Evolutionary conservation across 2,329 filamentous ascomycete genomes (phyloP).

Genomic region (Tolypocladium capitatum): DNA sequence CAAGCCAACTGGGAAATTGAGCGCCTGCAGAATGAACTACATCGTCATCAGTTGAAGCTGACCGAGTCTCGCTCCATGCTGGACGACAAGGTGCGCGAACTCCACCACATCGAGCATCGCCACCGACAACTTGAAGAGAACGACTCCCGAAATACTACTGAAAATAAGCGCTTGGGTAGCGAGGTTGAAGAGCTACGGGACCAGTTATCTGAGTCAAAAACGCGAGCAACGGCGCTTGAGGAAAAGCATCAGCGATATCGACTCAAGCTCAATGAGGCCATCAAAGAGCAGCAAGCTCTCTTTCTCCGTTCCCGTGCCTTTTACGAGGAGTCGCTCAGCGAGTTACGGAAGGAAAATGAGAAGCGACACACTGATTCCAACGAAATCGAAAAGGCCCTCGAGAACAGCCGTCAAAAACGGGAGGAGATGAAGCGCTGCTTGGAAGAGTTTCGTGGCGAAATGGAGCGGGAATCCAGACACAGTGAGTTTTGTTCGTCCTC

Average conservation of each 20-base stretch:
- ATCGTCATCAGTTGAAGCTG: constrained; percentile 8
- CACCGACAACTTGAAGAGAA: constrained; percentile 13
- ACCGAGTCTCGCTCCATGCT: constrained; percentile 3
- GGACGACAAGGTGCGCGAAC: constrained; percentile 9
- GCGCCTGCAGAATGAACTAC: constrained; percentile 12
- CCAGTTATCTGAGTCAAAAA: constrained; percentile 12
- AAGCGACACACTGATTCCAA: constrained; percentile 9
- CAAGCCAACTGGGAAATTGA: constrained; percentile 14
- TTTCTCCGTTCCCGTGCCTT: constrained; percentile 20
- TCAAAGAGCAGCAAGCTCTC: constrained; percentile 31
- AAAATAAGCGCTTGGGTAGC: constrained; percentile 12
- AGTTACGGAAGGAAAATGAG: constrained; percentile 20
- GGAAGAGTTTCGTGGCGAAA: constrained; percentile 12
- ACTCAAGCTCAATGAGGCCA: constrained; percentile 29
- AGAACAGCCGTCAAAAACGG: constrained; percentile 16
- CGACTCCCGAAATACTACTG: constrained; percentile 7
- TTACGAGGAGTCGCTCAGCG: constrained; percentile 18
- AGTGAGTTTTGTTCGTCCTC: constrained; percentile 8
- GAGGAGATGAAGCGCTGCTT: constrained; percentile 18
- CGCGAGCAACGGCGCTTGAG: constrained; percentile 9
- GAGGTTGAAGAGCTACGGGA: constrained; percentile 16
- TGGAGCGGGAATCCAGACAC: constrained; percentile 8
- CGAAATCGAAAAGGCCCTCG: constrained; percentile 14
- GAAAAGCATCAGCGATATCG: constrained; percentile 22
- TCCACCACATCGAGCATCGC: constrained; percentile 11